Base-by-base conservation (phyloP, 768 basidiomycete species). In the Neoboletus magnificus region DNA sequence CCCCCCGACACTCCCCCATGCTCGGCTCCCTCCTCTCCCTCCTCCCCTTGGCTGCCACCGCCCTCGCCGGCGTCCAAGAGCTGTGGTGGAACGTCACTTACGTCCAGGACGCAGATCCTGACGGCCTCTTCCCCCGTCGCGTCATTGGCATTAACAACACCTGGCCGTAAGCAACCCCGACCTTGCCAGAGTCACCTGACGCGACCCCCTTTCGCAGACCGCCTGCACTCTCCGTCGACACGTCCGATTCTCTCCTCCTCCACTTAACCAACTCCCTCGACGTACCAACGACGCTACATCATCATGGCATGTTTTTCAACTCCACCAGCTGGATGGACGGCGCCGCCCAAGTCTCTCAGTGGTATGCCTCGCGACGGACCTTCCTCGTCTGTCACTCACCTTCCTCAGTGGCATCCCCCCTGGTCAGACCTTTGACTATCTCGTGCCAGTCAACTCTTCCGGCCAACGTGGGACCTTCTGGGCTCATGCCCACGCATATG, bases 231-330 rank as follows among this genome's bases (percentile, higher is more conserved):
- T 81, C 86, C 25, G 82, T 93, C 12, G 80, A 78, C 58, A 79
- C 82, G 6, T 79, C 78, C 20, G 93, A 98, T 70, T 81, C 82
- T 0, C 76, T 97, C 30, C 64, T 88, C 27, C 78, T 98, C 0
- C 94, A 98, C 67, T 84, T 85, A 6, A 76, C 76, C 29, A 93
- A 95, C 71, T 81, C 80, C 3, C 71, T 95, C 52, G 84, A 87
- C 51, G 60, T 74, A 27, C 80, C 86, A 0, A 81, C 89, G 0
- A 79, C 86, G 1, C 74, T 98, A 16, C 96, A 98, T 70, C 89
- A 95, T 66, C 95, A 97, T 73, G 96, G 96, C 59, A 91, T 96
- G 87, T 93, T 85, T 74, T 93, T 97, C 79, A 95, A 94, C 69
- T 79, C 82, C 2, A 81, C 89, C 0, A 81, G 83, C 18, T 97